Percentiles rank a stretch among this genome's conserved stretches.
Conservation (phyloP, 108 stramenopile genomes). For the Asterionellopsis glacialis region DNA sequence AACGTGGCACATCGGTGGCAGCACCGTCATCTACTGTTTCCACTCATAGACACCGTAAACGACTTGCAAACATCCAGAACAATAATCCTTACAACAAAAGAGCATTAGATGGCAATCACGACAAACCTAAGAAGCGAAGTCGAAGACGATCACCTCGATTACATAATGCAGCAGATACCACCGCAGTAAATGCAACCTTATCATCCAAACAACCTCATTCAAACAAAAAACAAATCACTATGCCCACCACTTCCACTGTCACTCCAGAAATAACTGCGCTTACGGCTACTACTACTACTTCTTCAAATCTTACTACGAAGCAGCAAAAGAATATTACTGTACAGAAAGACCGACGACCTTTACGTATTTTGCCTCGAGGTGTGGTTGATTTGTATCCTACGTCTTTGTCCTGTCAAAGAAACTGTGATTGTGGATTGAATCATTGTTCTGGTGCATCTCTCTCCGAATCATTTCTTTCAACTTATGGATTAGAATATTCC, state of each 20-base stretch:
- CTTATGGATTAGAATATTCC: conserved; percentile 28
- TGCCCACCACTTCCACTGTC: not conserved
- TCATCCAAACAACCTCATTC: too few relatives aligned
- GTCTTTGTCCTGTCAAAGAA: not conserved
- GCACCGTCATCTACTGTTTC: too few relatives aligned
- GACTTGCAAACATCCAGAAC: too few relatives aligned
- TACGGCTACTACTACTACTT: not conserved
- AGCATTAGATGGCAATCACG: too few relatives aligned
- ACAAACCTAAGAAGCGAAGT: too few relatives aligned
- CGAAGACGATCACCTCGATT: too few relatives aligned
- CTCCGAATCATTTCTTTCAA: conserved; percentile 16
- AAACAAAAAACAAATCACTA: not conserved
- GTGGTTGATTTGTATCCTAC: conserved; percentile 29
- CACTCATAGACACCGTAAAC: too few relatives aligned
- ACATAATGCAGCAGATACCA: too few relatives aligned
- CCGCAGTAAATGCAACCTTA: too few relatives aligned
- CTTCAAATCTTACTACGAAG: not conserved
- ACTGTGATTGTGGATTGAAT: conserved; percentile 10
- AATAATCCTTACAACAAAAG: too few relatives aligned
- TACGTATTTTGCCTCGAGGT: conserved; percentile 3
- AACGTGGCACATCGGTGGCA: too few relatives aligned
- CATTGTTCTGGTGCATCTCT: conserved; percentile 14
- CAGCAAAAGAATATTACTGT: not conserved
- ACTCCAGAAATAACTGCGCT: not conserved
- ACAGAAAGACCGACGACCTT: not conserved